Conservation (phyloP, 2,329 filamentous ascomycete species). For the Verticillium longisporum region DNA sequence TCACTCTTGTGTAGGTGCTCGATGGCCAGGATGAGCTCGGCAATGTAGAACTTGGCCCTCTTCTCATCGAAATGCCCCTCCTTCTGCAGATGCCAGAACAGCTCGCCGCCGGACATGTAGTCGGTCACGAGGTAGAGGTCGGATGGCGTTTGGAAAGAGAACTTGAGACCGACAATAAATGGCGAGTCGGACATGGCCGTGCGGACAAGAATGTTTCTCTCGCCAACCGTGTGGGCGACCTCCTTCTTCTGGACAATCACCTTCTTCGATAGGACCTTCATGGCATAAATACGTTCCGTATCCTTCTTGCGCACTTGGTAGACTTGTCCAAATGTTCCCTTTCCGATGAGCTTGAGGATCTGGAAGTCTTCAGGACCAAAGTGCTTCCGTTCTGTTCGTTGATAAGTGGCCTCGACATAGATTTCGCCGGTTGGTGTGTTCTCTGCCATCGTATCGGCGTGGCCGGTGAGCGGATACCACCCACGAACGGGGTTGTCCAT, state of each 20-base stretch:
- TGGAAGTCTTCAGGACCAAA: slow-evolving; percentile 95
- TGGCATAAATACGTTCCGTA: slow-evolving; percentile 91
- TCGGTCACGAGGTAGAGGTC: slow-evolving; percentile 98
- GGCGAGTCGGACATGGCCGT: slow-evolving; percentile 94
- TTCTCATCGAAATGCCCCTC: slow-evolving; percentile 93
- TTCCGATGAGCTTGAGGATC: slow-evolving; percentile 92
- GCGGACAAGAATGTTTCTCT: slow-evolving; percentile 93
- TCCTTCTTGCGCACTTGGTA: slow-evolving; percentile 98
- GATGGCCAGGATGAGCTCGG: slow-evolving; percentile 89
- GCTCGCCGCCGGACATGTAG: slow-evolving; percentile 97
- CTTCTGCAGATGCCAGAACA: slow-evolving; percentile 98
- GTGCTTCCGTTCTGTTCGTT: slow-evolving; percentile 80
- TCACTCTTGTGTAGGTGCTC: slow-evolving; percentile 95
- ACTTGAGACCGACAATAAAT: slow-evolving; percentile 96
- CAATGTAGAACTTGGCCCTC: slow-evolving; percentile 97
- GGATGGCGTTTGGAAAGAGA: slow-evolving; percentile 95
- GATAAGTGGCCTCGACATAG: slow-evolving; percentile 78
- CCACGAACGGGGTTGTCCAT: slow-evolving; percentile 64
- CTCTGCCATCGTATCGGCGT: slow-evolving; percentile 63
- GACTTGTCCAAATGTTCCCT: slow-evolving; percentile 96
- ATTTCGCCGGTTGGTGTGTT: slow-evolving; percentile 81
- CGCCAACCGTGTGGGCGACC: slow-evolving; percentile 92
- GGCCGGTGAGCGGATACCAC: slow-evolving; percentile 78
- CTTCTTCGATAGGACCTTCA: slow-evolving; percentile 99
- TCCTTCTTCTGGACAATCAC: slow-evolving; percentile 99